Base-by-base conservation (phyloP, 2,329 filamentous ascomycete species). In the Thyridium curvatum region DNA sequence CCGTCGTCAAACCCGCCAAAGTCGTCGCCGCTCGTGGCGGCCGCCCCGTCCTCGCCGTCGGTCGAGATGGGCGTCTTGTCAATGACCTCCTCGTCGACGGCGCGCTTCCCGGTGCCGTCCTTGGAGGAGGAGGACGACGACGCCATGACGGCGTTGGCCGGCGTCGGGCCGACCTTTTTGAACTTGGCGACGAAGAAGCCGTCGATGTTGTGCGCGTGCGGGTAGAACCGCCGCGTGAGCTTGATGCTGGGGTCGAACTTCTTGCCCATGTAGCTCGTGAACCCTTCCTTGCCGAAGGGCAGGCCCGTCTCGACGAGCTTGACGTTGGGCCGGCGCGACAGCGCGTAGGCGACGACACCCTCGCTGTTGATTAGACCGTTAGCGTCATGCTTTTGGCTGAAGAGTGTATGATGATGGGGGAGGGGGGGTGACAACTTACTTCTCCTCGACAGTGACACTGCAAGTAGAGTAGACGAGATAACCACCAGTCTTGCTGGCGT, bases 121-220 rank as follows among this genome's bases (percentile, higher is more conserved):
- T 41, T 42, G 39, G 49, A n/a, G n/a, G n/a, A n/a, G n/a, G n/a
- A n/a, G n/a, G n/a, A n/a, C n/a, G n/a, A 41, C 46, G 46, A 35
- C 41, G 49, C 53, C 34, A 47, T 42, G 14, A 74, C 66, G 3
- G 74, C 70, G 39, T 75, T 15, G 41, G 72, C 65, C 2, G 86
- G 82, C 31, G 85, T 86, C 3, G 87, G 84, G 0, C 80, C 91
- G 13, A 79, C 79, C 74, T 98, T 98, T 65, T 94, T 90, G 66
- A 98, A 85, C 65, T 98, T 98, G 55, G 89, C 87, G 45, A 98
- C 93, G 60, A 89, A 98, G 80, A 98, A 98, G 47, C 93, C 93
- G 60, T 55, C 93, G 28, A 98, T 89, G 66, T 50, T 47, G 14
- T 48, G 44, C 48, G 96, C 95, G 60, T 95, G 88, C 1, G 89